Percentiles rank a stretch among this genome's conserved stretches.
Conservation (phyloP, 2,329 filamentous ascomycete genomes). For the Apiospora koreana region DNA sequence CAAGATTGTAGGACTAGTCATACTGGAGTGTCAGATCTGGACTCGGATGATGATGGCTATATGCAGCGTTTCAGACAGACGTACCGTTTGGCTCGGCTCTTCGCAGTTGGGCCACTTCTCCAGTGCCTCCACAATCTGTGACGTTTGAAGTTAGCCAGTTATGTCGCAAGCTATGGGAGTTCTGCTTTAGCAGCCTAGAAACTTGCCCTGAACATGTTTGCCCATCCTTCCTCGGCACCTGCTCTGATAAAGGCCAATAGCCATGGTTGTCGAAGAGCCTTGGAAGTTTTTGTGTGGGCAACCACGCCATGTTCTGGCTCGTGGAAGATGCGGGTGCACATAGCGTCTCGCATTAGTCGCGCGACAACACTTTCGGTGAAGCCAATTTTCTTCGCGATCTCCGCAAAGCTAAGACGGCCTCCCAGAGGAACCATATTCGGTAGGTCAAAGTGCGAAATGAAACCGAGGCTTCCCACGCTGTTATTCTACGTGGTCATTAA, state of each 20-base stretch:
- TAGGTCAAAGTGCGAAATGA: conserved; percentile 33
- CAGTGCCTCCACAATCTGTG: conserved; percentile 32
- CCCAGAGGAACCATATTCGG: conserved; percentile 27
- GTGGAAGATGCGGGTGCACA: conserved; percentile 39
- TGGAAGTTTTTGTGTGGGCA: conserved; percentile 39
- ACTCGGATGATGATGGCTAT: conserved; percentile 29
- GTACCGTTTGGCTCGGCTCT: conserved; percentile 36
- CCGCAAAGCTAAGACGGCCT: conserved; percentile 25
- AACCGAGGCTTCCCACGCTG: conserved; percentile 26
- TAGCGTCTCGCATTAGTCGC: conserved; percentile 40
- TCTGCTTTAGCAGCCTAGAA: too few species aligned
- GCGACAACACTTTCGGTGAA: conserved; percentile 23
- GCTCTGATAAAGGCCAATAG: conserved; percentile 32
- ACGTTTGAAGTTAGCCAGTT: not conserved
- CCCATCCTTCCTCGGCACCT: conserved; percentile 33
- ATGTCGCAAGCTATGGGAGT: too few species aligned
- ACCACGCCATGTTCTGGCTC: conserved; percentile 39
- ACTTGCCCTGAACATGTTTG: conserved; percentile 27
- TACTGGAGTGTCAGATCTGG: conserved; percentile 28
- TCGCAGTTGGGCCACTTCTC: conserved; percentile 37
- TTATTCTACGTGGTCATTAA: not conserved
- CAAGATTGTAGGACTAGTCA: conserved; percentile 31
- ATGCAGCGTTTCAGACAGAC: conserved; percentile 24
- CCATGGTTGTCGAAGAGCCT: conserved; percentile 29
- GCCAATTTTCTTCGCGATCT: conserved; percentile 25